Base-by-base conservation (phyloP, 2,329 filamentous ascomycete species). In the Juglanconis sp. region DNA sequence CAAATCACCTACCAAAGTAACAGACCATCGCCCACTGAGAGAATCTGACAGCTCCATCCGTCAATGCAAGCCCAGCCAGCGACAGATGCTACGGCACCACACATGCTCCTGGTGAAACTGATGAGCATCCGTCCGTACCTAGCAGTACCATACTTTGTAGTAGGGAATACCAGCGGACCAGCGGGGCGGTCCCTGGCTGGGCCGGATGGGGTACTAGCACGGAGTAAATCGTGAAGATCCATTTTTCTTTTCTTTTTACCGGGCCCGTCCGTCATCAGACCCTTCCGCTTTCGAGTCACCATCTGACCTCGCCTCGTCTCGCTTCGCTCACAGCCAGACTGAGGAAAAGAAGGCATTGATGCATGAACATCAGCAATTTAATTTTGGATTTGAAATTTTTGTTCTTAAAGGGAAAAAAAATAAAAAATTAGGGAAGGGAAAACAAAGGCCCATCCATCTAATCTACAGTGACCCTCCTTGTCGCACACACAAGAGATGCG, bases 311-410 rank as follows among this genome's bases (percentile, higher is more conserved):
- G n/a, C n/a, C 38, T 46, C 44, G 44, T n/a, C 17, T 46, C 17
- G 44, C 17, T 11, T 17, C 15, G 17, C 13, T 17, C 7, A 11
- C 15, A 5, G 15, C n/a, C 13, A 5, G 17, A 5, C 7, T 17
- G 17, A 17, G 5, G n/a, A n/a, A 17, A 44, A 46, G 15, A 30
- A 36, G 51, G 61, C 57, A 60, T 63, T 53, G 46, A 63, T 63
- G 61, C 61, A 63, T 63, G 53, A 63, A 57, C 30, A 52, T 60
- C 46, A 53, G 57, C 57, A 60, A 63, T 60, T 53, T 60, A 57
- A 54, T 36, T 24, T 24, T 24, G 17, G 17, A 24, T 1, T 24
- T 24, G 17, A 24, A 24, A 24, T 24, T 24, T 24, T 24, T 24
- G 17, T 24, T 24, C 32, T 9, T 30, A 13, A 24, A 15, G 24